Percentiles rank a stretch among this genome's conserved stretches.
phyloP scores from a whole-genome alignment of 2,329 filamentous ascomycete genomes.

The Sordariomycetes sp. region DNA sequence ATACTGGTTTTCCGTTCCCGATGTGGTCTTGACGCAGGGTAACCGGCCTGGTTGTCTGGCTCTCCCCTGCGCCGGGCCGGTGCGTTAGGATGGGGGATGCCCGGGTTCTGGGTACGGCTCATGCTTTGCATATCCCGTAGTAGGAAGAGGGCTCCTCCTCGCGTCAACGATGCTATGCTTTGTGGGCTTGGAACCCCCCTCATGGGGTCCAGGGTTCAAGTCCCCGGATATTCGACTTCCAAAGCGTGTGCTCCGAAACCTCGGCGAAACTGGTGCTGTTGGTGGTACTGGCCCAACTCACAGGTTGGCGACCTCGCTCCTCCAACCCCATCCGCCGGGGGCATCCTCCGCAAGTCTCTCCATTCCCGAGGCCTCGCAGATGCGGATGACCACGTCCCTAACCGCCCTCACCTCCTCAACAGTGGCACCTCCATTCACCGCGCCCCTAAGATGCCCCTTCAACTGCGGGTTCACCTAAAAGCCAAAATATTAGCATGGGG shows the following conservation, averaged over 20 bases:
- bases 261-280: background rate
- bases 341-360: constrained; percentile 19
- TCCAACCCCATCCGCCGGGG: constrained; percentile 34
- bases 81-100: too few relatives aligned
- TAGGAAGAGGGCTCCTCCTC: too few relatives aligned
- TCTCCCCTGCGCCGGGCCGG: too few relatives aligned
- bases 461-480: constrained; percentile 37
- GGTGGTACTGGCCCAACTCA: constrained; percentile 10
- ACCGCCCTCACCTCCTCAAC: constrained; percentile 37
- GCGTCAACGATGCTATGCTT: too few relatives aligned
- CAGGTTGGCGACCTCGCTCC: constrained; percentile 28
- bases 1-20: background rate
- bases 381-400: constrained; percentile 29
- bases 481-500: background rate
- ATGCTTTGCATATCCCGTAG: too few relatives aligned
- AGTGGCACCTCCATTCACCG: constrained; percentile 36
- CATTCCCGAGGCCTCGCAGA: constrained; percentile 38
- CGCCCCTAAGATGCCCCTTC: constrained; percentile 40
- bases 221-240: background rate
- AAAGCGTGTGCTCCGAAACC: background rate
- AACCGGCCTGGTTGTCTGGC: too few relatives aligned
- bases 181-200: too few relatives aligned
- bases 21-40: background rate
- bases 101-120: too few relatives aligned
- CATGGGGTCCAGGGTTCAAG: too few relatives aligned